These are phyloP conservation scores for Diaporthe ampelina DNA, from an alignment of 2,329 filamentous ascomycete species.

Conservation along the genomic window DNA sequence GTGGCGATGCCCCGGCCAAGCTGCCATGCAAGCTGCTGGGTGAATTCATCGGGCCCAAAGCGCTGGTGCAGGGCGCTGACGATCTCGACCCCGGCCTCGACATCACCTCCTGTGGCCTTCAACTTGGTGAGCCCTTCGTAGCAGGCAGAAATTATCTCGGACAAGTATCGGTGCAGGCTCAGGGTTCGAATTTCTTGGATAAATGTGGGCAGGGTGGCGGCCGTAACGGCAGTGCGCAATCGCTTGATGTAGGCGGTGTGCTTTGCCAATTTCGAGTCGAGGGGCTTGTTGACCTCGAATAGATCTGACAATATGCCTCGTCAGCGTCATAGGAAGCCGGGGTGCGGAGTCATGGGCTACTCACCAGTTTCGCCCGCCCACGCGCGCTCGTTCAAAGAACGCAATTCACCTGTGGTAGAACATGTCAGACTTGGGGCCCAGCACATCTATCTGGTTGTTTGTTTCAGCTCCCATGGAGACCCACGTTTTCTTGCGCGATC, in stretches of 20 bases:
- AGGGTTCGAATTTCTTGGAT: conserved; percentile 90
- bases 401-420: conserved; percentile 80
- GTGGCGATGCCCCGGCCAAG: conserved; percentile 92
- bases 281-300: conserved; percentile 80
- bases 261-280: conserved; percentile 97
- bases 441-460: too few relatives aligned
- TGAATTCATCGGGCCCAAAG: conserved; percentile 92
- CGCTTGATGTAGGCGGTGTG: conserved; percentile 99
- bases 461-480: conserved; percentile 42
- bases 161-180: conserved; percentile 95
- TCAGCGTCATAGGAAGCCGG: conserved; percentile 39
- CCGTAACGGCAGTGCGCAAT: conserved; percentile 88
- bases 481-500: conserved; percentile 76
- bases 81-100: conserved; percentile 91
- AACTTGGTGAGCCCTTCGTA: conserved; percentile 94
- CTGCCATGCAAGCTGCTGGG: conserved; percentile 91
- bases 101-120: conserved; percentile 86
- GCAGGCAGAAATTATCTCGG: conserved; percentile 95
- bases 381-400: conserved; percentile 86
- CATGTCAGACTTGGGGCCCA: conserved; percentile 44
- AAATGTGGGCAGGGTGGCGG: conserved; percentile 85
- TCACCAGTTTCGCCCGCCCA: conserved; percentile 92
- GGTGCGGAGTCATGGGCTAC: conserved; percentile 39
- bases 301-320: conserved; percentile 68
- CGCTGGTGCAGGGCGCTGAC: conserved; percentile 96